Evolutionary conservation across 208 protist genomes (phyloP), one percentile per base, ranked within the genome.

Genomic region (Trypanosoma grayi): DNA sequence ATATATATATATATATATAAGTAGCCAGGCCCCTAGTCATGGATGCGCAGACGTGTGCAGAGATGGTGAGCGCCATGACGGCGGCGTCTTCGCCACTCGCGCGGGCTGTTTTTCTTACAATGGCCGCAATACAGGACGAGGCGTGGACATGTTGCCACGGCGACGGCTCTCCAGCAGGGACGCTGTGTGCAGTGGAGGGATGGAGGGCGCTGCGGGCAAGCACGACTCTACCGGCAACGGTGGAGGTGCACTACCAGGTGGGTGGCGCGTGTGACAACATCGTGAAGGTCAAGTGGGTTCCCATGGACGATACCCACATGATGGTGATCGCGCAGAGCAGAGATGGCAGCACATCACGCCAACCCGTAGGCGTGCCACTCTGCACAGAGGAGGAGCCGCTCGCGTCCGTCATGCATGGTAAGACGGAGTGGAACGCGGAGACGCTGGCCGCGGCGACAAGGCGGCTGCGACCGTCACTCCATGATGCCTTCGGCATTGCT

Each of bases 241-340:
- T 63, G 9, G 65, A 71, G 25, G 39, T 46, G 37, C 48, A 57
- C 16, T 71, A 54, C 30, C 16, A 16, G 33, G 11, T 36, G 10
- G 41, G 39, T 18, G 24, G 30, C 18, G n/a, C 14, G 27, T 7
- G 34, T 27, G 25, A 27, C 14, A 30, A 44, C 8, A 20, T 53
- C 39, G 20, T 71, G 18, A 61, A 44, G 30, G 34, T 65, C 4
- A 71, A 71, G 31, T 71, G 56, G 55, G 65, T 71, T 36, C 51
- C 56, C 36, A 64, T 65, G 55, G 65, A 65, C 27, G 33, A 60
- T 24, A 46, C 37, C 1, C 37, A 64, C 30, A 10, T 64, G 11
- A 50, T 64, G 20, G 13, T 71, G 37, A 58, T 65, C 40, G 28
- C 33, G 1, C 65, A 71, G 50, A 8, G 39, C 24, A 37, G 6